These are phyloP conservation scores for Cucurbita ficifolia DNA, from an alignment of 306 rosid genomes.

Conservation along the genomic window DNA sequence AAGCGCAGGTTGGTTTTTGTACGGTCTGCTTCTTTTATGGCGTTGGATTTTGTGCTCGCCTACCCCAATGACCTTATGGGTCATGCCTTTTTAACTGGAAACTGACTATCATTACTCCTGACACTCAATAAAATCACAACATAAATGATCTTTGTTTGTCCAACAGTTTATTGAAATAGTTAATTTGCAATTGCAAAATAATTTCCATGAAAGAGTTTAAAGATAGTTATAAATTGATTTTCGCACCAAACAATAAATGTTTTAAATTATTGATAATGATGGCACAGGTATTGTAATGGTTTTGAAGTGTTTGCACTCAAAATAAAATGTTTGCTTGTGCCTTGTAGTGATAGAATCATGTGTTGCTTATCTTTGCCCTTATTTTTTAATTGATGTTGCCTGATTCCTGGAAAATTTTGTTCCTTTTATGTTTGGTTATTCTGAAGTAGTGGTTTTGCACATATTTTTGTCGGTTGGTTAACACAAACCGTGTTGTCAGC, in stretches of 20 bases:
- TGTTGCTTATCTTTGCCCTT: background rate
- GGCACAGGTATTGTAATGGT: background rate
- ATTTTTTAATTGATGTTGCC: background rate
- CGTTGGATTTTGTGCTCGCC: background rate
- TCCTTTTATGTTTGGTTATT: background rate
- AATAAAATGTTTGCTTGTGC: background rate
- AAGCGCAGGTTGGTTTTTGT: slow-evolving; percentile 1
- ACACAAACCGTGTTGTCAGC: background rate
- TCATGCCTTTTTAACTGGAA: slow-evolving; percentile 5
- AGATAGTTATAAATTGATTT: background rate
- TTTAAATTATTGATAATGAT: background rate
- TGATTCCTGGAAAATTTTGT: background rate
- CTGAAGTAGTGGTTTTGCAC: background rate
- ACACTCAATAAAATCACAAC: background rate
- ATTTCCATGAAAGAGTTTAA: background rate
- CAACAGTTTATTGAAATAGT: background rate
- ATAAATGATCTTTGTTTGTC: background rate
- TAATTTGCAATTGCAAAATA: background rate
- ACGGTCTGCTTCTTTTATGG: slow-evolving; percentile 8
- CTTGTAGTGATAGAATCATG: background rate
- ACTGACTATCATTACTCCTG: slow-evolving; percentile 7
- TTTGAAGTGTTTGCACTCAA: background rate
- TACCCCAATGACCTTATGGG: slow-evolving; percentile 1
- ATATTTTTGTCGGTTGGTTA: background rate
- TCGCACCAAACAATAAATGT: background rate